These are phyloP conservation scores for Sordaria brevicollis DNA, from an alignment of 495 filamentous ascomycete genomes.

Conservation along the genomic window DNA sequence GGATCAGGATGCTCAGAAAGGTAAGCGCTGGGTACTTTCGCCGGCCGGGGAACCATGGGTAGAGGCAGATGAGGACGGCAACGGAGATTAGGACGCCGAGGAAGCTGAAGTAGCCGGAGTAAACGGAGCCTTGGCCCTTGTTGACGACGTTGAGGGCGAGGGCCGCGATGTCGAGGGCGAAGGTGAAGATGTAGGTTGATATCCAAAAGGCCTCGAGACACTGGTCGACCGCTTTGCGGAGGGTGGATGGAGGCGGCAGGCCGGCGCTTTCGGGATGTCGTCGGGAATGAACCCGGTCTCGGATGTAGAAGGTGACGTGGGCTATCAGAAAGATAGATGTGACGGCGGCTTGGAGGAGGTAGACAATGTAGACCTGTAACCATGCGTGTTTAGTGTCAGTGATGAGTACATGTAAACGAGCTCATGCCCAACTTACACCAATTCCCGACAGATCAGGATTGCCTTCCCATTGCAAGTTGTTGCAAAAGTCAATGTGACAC, in stretches of 20 bases:
- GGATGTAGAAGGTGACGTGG: neutral
- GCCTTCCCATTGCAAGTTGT: neutral
- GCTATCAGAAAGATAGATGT: neutral
- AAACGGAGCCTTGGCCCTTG: neutral
- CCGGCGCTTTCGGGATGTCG: neutral
- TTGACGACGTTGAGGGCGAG: neutral
- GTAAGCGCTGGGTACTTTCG: neutral
- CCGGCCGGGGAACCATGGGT: neutral
- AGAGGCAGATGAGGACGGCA: constrained; percentile 46
- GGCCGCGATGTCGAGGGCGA: neutral
- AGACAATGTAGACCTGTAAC: neutral
- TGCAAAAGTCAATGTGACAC: neutral
- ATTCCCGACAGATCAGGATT: neutral
- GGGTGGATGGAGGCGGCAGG: neutral
- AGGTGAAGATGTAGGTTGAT: neutral
- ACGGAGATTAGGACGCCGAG: constrained; percentile 71
- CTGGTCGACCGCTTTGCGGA: neutral
- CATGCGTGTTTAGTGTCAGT: neutral
- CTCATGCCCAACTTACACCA: neutral
- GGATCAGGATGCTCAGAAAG: neutral
- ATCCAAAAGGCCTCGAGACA: neutral
- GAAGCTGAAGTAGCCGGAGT: constrained; percentile 62
- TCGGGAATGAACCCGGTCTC: neutral
- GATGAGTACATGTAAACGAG: neutral
- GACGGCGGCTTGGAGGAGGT: neutral